Evolutionary conservation across 371 early-diverging fungal species (phyloP), one percentile per base, ranked within the genome.

Genomic region (Mucor plumbeus): DNA sequence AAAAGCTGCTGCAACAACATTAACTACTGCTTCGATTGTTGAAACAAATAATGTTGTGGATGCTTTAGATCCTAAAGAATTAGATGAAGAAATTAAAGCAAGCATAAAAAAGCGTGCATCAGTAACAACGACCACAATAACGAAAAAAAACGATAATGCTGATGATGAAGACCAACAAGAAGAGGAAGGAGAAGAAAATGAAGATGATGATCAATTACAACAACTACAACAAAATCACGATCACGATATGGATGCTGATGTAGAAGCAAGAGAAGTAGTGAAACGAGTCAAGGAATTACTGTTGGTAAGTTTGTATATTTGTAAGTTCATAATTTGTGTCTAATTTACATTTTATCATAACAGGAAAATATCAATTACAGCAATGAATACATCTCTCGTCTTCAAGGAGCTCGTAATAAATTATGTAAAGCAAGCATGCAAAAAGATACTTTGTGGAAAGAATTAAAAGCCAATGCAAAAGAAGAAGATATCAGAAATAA

Each of bases 281-380:
- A 71, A 75, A 40, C 58, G 68, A 63, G 82, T 82, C 6, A 76
- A 76, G 33, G 82, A 82, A 43, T 50, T 82, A 31, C 48, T 82
- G 44, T 56, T 80, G 74, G 82, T 81, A 72, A 69, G 41, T 8
- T 26, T 26, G 26, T 26, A 3, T 26, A 26, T 26, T 26, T 26
- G 26, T 26, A 26, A 26, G 1, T 26, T 26, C 3, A 26, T 1
- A 3, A 26, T 26, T 26, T 47, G 17, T 47, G 19, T 31, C 15
- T 54, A 5, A 54, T 31, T 54, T 11, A 53, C 26, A 3, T 54
- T 33, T 14, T 15, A 3, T 11, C 15, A 54, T 15, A 8, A 58
- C 26, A 82, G 83, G 83, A 83, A 73, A 83, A 83, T 34, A 83
- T 83, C 64, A 83, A 83, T 57, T 79, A 75, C 41, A 83, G 84